These are phyloP conservation scores for Clonostachys chloroleuca DNA, from an alignment of 2,329 filamentous ascomycete genomes.

Conservation along the genomic window DNA sequence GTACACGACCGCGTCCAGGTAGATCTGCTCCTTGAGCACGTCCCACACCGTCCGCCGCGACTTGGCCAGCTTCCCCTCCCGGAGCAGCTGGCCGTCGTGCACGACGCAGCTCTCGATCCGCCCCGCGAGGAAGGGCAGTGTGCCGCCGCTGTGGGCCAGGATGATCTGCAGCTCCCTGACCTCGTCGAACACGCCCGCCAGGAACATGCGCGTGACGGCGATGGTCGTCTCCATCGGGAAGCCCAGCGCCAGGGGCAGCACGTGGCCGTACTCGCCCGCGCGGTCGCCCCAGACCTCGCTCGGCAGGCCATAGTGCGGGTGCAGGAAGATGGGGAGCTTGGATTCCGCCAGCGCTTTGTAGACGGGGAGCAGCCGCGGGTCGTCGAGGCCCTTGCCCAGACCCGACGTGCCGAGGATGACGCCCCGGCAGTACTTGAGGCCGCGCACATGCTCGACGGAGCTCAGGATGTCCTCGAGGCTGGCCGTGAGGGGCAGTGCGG, in stretches of 20 bases:
- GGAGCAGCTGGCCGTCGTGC: slow-evolving; percentile 74
- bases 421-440: slow-evolving; percentile 69
- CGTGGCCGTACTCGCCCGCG: slow-evolving; percentile 74
- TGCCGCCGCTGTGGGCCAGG: slow-evolving; percentile 84
- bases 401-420: slow-evolving; percentile 85
- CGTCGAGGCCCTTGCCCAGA: slow-evolving; percentile 75
- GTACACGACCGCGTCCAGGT: slow-evolving; percentile 84
- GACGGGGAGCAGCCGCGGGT: slow-evolving; percentile 66
- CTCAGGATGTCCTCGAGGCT: slow-evolving; percentile 54
- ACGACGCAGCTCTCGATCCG: slow-evolving; percentile 82
- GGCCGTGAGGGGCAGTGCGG: slow-evolving; percentile 72
- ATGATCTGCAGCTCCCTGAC: slow-evolving; percentile 68
- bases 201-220: slow-evolving; percentile 79
- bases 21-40: slow-evolving; percentile 68
- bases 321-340: slow-evolving; percentile 70
- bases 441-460: slow-evolving; percentile 59
- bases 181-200: slow-evolving; percentile 80
- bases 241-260: slow-evolving; percentile 78
- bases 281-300: slow-evolving; percentile 73
- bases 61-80: slow-evolving; percentile 49
- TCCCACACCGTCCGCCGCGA: slow-evolving; percentile 48
- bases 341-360: slow-evolving; percentile 65
- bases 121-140: slow-evolving; percentile 82
- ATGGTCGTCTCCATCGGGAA: slow-evolving; percentile 94
- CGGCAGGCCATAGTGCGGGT: slow-evolving; percentile 89